Percentiles rank a stretch among this genome's conserved stretches.
phyloP scores from a whole-genome alignment of 1,284 basidiomycete species.

The Naganishia cerealis region DNA sequence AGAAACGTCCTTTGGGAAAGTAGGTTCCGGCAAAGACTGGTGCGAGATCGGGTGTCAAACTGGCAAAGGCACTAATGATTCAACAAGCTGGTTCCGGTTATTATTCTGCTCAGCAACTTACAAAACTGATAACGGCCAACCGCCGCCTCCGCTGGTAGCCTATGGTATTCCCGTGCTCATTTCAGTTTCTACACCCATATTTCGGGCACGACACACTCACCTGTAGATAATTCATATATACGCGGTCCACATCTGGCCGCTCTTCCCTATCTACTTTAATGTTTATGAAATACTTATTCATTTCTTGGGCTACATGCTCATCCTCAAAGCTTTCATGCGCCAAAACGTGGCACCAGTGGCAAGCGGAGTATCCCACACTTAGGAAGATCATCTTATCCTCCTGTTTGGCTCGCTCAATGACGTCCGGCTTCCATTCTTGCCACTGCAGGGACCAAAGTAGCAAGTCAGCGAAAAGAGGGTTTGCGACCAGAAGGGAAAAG shows the following conservation, averaged over 20 bases:
- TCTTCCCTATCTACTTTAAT: slow-evolving; percentile 59
- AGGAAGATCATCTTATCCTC: slow-evolving; percentile 57
- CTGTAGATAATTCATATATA: slow-evolving; percentile 59
- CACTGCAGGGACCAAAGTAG: slow-evolving; percentile 43
- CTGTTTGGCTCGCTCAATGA: slow-evolving; percentile 53
- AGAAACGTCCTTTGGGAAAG: slow-evolving; percentile 50
- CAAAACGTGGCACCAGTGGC: slow-evolving; percentile 50
- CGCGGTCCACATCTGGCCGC: slow-evolving; percentile 57
- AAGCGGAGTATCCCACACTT: slow-evolving; percentile 56
- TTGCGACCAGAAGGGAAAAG: not conserved
- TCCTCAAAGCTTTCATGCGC: slow-evolving; percentile 57
- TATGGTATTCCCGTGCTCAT: slow-evolving; percentile 13
- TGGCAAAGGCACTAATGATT: slow-evolving; percentile 10
- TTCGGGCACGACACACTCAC: slow-evolving; percentile 28
- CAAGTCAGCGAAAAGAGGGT: not conserved
- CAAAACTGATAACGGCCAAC: slow-evolving; percentile 57
- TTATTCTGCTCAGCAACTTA: slow-evolving; percentile 28
- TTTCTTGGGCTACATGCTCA: slow-evolving; percentile 53
- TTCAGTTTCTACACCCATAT: not conserved
- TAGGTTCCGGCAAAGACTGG: slow-evolving; percentile 59
- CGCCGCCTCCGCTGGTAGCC: slow-evolving; percentile 56
- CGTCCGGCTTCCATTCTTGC: slow-evolving; percentile 57
- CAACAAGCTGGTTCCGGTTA: not conserved
- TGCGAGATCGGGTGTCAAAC: slow-evolving; percentile 55
- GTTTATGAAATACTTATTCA: slow-evolving; percentile 57